Conservation (phyloP, 2,329 filamentous ascomycete genomes). For the Alternaria gansuensis region DNA sequence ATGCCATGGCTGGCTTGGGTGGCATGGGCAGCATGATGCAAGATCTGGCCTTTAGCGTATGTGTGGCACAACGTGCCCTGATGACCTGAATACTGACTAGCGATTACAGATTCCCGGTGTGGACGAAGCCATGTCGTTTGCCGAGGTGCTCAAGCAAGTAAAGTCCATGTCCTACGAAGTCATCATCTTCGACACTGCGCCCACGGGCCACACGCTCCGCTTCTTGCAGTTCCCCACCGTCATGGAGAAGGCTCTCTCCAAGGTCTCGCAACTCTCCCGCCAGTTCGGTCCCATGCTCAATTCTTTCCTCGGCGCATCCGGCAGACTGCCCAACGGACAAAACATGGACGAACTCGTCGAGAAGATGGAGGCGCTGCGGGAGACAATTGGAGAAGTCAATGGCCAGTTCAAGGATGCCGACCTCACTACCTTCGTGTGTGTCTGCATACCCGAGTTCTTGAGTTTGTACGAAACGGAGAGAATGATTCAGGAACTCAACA, state of each 20-base stretch:
- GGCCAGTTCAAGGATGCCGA: conserved; percentile 97
- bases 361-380: conserved; percentile 92
- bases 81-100: conserved; percentile 8
- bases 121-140: conserved; percentile 99
- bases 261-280: conserved; percentile 89
- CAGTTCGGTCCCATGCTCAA: conserved; percentile 98
- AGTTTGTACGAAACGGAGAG: conserved; percentile 98
- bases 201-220: conserved; percentile 95
- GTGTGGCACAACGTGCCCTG: conserved; percentile 43
- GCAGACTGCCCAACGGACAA: conserved; percentile 87
- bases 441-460: conserved; percentile 97
- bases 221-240: conserved; percentile 99
- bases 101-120: conserved; percentile 85
- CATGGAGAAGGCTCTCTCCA: conserved; percentile 97
- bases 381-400: conserved; percentile 96
- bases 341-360: conserved; percentile 90
- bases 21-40: conserved; percentile 97
- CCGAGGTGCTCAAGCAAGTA: conserved; percentile 98
- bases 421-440: conserved; percentile 96
- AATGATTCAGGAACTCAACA: conserved; percentile 97
- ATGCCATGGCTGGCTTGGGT: conserved; percentile 72
- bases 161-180: conserved; percentile 98
- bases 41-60: conserved; percentile 91
- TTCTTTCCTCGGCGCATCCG: conserved; percentile 82
- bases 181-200: conserved; percentile 98